Percentiles rank a stretch among this genome's conserved stretches.
Conservation (phyloP, 345 rosid species). For the Noccaea caerulescens region DNA sequence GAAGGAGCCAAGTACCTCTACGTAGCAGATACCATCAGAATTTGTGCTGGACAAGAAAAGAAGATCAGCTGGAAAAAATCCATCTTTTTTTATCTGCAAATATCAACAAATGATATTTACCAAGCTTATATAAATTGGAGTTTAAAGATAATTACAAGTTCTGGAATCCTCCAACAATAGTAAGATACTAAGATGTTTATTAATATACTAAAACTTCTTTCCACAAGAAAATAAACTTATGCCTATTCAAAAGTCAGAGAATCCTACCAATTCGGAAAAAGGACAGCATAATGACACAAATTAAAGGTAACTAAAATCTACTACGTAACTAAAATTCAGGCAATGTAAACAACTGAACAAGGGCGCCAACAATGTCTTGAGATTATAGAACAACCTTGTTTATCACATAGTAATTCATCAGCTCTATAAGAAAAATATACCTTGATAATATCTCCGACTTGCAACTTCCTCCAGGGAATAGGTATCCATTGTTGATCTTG, state of each 20-base stretch:
- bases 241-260: no score
- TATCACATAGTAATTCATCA: not conserved
- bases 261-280: no score
- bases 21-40: slow-evolving; percentile 91
- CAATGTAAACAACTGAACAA: not conserved
- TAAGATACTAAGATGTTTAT: not conserved
- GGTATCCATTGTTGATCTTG: slow-evolving; percentile 76
- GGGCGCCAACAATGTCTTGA: slow-evolving; percentile 12
- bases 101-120: slow-evolving; percentile 31
- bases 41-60: slow-evolving; percentile 89
- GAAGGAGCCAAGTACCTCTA: slow-evolving; percentile 63
- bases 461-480: slow-evolving; percentile 83
- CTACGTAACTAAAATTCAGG: not conserved
- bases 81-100: slow-evolving; percentile 88
- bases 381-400: slow-evolving; percentile 19
- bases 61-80: slow-evolving; percentile 90
- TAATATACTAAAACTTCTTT: no score
- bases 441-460: slow-evolving; percentile 87
- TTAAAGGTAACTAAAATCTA: not conserved
- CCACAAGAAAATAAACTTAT: no score
- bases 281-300: no score
- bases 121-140: not conserved
- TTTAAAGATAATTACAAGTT: slow-evolving; percentile 55
- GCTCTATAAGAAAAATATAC: slow-evolving; percentile 45
- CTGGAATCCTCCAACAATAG: slow-evolving; percentile 35